Percentiles rank a stretch among this genome's conserved stretches.
Conservation (phyloP, 192 early-diverging fungal species). For the Podila epicladia region DNA sequence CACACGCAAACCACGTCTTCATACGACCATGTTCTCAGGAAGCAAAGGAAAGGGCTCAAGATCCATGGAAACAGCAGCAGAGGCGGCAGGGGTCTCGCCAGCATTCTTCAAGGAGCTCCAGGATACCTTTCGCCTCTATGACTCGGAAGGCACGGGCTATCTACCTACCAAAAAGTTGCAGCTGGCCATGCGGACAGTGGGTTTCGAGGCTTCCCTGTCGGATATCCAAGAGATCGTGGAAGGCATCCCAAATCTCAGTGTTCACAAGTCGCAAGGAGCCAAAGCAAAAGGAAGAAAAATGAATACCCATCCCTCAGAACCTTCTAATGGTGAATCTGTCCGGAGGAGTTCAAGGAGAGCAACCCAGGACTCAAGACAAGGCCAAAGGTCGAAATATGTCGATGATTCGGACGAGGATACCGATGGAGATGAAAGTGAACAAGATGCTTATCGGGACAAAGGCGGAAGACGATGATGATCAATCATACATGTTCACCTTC, state of each 20-base stretch:
- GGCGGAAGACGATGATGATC: neutral
- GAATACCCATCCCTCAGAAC: too few relatives aligned
- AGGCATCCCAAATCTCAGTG: conserved; percentile 18
- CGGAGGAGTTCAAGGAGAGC: conserved; percentile 18
- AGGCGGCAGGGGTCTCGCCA: neutral
- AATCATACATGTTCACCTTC: conserved; percentile 17
- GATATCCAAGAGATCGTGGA: conserved; percentile 33
- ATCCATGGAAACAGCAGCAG: neutral
- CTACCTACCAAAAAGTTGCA: conserved; percentile 19
- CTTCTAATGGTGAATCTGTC: neutral
- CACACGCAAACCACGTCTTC: neutral
- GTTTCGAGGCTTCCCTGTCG: conserved; percentile 26
- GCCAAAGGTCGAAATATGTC: conserved; percentile 29
- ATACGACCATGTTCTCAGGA: neutral
- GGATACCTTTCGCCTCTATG: conserved; percentile 29
- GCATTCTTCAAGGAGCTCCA: conserved; percentile 28
- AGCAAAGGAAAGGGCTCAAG: neutral
- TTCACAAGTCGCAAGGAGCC: conserved; percentile 11
- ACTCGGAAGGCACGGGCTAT: conserved; percentile 12
- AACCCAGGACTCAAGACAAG: neutral
- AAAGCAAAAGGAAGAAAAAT: too few relatives aligned
- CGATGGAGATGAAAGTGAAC: neutral
- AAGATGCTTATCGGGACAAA: conserved; percentile 6
- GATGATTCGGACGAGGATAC: conserved; percentile 17
- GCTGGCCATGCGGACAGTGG: conserved; percentile 43